Conservation (phyloP, 139 green algal species). For the Zygnema circumcarinatum region DNA sequence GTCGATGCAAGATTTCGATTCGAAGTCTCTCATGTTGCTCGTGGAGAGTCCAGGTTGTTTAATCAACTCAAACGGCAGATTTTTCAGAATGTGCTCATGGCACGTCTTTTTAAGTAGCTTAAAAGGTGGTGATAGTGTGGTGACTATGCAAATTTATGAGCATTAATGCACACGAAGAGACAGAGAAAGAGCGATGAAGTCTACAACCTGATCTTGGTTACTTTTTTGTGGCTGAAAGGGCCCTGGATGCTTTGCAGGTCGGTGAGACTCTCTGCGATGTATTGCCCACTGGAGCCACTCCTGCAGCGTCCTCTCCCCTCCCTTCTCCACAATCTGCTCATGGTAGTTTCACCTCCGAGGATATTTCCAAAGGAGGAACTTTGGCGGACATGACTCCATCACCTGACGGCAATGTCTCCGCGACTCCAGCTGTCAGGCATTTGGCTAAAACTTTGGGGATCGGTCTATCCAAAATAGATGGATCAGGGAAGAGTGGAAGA, state of each 20-base stretch:
- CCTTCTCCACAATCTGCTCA: background rate
- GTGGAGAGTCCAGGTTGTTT: no score
- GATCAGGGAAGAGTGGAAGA: constrained; percentile 74
- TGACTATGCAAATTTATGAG: no score
- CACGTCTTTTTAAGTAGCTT: no score
- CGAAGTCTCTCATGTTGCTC: no score
- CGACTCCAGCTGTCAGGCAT: constrained; percentile 64
- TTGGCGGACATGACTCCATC: background rate
- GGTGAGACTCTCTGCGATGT: constrained; percentile 80
- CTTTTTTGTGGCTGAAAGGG: no score
- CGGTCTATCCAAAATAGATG: constrained; percentile 62
- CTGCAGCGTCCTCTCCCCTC: constrained; percentile 16
- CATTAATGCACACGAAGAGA: no score
- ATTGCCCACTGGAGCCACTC: constrained; percentile 21
- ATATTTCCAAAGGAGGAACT: background rate
- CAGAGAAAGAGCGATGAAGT: no score
- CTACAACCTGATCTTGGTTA: no score
- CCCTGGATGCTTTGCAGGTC: constrained; percentile 69
- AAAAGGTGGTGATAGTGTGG: no score
- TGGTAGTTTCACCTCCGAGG: background rate
- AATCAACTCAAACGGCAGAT: no score
- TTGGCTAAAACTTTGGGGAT: constrained; percentile 78
- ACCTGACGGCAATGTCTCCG: background rate
- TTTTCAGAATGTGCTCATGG: no score
- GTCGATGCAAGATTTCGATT: no score